Percentiles rank a stretch among this genome's conserved stretches.
These are phyloP conservation scores for Saposhnikovia divaricata DNA, from an alignment of 129 eudicot species.

Conservation along the genomic window DNA sequence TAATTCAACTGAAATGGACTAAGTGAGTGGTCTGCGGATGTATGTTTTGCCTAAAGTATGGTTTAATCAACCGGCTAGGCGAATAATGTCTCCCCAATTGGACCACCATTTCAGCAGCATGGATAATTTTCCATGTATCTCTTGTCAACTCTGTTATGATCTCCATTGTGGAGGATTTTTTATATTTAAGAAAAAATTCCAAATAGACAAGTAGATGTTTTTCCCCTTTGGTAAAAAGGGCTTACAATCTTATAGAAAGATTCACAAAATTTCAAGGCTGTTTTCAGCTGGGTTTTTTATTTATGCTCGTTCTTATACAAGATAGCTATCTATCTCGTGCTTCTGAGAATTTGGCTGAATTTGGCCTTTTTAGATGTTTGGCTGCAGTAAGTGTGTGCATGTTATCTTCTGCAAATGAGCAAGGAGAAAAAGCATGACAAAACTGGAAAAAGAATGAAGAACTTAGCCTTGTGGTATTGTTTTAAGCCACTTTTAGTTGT, in stretches of 20 bases:
- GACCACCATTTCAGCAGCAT: constrained; percentile 5
- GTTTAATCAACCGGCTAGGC: constrained; percentile 11
- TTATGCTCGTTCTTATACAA: background rate
- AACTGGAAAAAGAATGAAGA: background rate
- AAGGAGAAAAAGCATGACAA: background rate
- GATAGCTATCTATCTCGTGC: background rate
- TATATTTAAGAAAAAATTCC: background rate
- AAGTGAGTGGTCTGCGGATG: constrained; percentile 11
- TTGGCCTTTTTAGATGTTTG: background rate
- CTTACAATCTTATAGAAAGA: constrained; percentile 3
- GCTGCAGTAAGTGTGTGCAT: background rate
- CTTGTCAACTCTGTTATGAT: background rate
- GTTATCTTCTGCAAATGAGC: background rate
- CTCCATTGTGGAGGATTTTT: constrained; percentile 20
- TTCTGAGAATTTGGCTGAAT: background rate
- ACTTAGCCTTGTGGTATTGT: background rate
- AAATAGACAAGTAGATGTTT: constrained; percentile 6
- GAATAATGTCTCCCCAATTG: constrained; percentile 4
- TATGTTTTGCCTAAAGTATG: background rate
- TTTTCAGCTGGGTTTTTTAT: background rate
- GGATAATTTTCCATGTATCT: background rate
- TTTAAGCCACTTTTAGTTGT: background rate
- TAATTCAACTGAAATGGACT: background rate
- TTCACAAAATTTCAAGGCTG: background rate
- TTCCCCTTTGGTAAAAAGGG: background rate